phyloP scores from a whole-genome alignment of 768 basidiomycete species.

The Lactarius hatsudake region DNA sequence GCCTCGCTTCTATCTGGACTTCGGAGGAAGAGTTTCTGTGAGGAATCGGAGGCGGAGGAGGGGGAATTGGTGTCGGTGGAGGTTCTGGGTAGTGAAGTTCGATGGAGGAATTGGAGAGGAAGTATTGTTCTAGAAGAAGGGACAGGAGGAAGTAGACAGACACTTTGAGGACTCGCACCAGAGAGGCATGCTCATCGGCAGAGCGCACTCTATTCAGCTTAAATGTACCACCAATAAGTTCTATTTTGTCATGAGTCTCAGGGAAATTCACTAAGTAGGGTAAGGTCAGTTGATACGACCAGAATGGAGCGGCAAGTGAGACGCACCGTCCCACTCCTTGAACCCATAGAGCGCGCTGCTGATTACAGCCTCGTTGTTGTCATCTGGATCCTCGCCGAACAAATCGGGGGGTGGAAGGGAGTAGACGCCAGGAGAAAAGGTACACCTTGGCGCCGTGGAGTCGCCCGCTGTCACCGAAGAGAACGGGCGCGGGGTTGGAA shows the following conservation, averaged over 20 bases:
- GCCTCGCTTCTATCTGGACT: conserved; percentile 20
- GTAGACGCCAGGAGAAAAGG: conserved; percentile 44
- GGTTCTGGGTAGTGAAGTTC: conserved; percentile 42
- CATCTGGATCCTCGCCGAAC: conserved; percentile 29
- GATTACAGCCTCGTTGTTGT: conserved; percentile 23
- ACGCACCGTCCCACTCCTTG: conserved; percentile 50
- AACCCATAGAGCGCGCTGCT: conserved; percentile 48
- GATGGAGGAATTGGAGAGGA: conserved; percentile 52
- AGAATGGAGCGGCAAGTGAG: neutral
- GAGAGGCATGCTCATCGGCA: conserved; percentile 40
- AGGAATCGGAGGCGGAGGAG: conserved; percentile 4
- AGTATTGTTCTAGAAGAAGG: conserved; percentile 57
- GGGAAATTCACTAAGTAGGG: conserved; percentile 17
- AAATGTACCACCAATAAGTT: conserved; percentile 63
- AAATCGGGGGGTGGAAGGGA: conserved; percentile 37
- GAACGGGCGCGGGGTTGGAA: conserved; percentile 33
- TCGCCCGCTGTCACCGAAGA: conserved; percentile 41
- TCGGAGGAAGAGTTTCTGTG: conserved; percentile 27
- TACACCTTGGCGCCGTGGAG: conserved; percentile 41
- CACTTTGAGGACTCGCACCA: conserved; percentile 51
- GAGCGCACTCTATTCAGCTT: conserved; percentile 47
- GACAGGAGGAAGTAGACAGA: conserved; percentile 55
- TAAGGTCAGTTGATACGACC: conserved; percentile 4
- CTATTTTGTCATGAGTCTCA: conserved; percentile 28
- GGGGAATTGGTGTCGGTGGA: conserved; percentile 29